These are phyloP conservation scores for Phytopythium chamaehyphon DNA, from an alignment of 352 stramenopile species.

Conservation along the genomic window DNA sequence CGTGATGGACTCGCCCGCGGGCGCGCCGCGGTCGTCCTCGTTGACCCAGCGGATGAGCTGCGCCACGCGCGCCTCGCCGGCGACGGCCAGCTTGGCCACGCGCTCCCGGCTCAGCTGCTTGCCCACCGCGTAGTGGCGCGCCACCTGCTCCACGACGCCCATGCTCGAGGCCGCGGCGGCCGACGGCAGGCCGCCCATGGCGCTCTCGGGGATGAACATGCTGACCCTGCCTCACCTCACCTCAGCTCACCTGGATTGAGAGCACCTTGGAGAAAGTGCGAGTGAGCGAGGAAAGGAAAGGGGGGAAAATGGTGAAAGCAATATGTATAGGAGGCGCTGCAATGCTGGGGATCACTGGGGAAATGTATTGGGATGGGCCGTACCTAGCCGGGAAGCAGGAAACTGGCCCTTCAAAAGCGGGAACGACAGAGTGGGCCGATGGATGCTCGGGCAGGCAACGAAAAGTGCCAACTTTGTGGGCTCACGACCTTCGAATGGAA, in stretches of 20 bases:
- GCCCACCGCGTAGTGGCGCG: conserved; percentile 54
- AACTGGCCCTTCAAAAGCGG: conserved; percentile 2
- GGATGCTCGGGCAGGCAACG: background rate
- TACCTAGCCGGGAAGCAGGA: background rate
- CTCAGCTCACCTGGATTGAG: background rate
- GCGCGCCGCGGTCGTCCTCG: conserved; percentile 47
- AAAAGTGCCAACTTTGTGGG: background rate
- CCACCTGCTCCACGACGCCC: conserved; percentile 52
- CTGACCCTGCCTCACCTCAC: background rate
- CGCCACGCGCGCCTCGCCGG: conserved; percentile 47
- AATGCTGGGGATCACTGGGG: too few species aligned
- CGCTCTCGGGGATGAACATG: conserved; percentile 23
- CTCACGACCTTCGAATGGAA: too few species aligned
- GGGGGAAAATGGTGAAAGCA: too few species aligned
- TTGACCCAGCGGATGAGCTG: conserved; percentile 63
- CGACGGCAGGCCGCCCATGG: conserved; percentile 15
- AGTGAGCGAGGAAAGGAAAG: too few species aligned
- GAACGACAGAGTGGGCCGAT: background rate
- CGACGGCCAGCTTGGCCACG: conserved; percentile 32
- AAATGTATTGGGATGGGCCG: too few species aligned
- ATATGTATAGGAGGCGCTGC: too few species aligned
- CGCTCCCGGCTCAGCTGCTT: conserved; percentile 36
- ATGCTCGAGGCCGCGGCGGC: conserved; percentile 22
- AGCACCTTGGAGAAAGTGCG: too few species aligned
- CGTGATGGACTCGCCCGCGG: conserved; percentile 18